Evolutionary conservation across 2,329 filamentous ascomycete species (phyloP).

Genomic region (Fonsecaea multimorphosa): DNA sequence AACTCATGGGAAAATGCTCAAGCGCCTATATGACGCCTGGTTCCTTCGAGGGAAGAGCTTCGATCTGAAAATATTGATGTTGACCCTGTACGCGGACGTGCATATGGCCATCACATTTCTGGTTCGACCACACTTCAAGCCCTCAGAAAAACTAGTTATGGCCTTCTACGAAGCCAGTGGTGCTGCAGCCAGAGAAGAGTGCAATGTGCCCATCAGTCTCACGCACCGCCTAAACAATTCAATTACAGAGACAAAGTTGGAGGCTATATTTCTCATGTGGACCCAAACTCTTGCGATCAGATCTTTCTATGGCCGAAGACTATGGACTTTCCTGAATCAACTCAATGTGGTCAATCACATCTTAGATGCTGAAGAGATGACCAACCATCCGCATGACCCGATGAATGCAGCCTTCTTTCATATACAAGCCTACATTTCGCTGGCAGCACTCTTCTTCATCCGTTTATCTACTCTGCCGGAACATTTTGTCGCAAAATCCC

Average conservation of each 20-base stretch:
- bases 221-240: not conserved
- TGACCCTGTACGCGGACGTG: not conserved
- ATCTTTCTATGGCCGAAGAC: constrained; percentile 4
- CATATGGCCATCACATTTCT: constrained; percentile 5
- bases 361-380: not conserved
- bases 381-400: not conserved
- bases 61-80: not conserved
- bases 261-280: not conserved
- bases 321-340: constrained; percentile 3
- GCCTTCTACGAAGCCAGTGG: constrained; percentile 4
- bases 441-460: constrained; percentile 4
- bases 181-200: not conserved
- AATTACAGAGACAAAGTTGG: not conserved
- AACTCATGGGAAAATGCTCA: constrained; percentile 1
- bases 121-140: constrained; percentile 6
- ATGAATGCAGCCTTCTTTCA: not conserved
- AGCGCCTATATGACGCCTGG: not conserved
- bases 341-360: not conserved
- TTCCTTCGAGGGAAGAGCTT: not conserved
- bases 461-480: not conserved
- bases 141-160: not conserved
- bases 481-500: constrained; percentile 3
- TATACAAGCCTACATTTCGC: not conserved
- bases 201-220: not conserved
- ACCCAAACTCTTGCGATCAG: not conserved